Percentiles rank a stretch among this genome's conserved stretches.
phyloP scores from a whole-genome alignment of 2,329 filamentous ascomycete genomes.

The Aspergillus sojae region DNA sequence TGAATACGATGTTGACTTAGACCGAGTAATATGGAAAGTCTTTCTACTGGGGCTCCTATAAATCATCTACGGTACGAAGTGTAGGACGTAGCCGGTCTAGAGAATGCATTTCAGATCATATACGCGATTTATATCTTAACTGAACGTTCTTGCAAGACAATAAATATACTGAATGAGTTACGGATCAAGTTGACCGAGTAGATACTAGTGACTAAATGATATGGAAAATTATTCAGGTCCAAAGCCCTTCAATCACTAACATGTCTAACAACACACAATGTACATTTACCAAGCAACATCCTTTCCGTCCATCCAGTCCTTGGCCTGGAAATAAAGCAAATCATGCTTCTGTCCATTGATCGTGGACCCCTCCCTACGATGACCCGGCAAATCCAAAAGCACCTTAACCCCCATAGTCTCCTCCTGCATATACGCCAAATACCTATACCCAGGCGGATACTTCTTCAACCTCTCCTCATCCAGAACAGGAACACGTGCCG shows the following conservation, averaged over 20 bases:
- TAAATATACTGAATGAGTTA: background rate
- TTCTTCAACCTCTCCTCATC: background rate
- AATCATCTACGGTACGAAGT: too few species aligned
- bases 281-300: background rate
- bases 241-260: too few species aligned
- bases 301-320: background rate
- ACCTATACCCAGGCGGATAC: background rate
- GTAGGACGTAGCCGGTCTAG: too few species aligned
- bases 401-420: background rate
- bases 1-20: too few species aligned
- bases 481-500: background rate
- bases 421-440: background rate
- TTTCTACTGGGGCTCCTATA: too few species aligned
- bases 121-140: background rate
- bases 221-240: too few species aligned
- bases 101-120: background rate
- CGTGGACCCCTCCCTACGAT: background rate
- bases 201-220: too few species aligned
- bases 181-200: too few species aligned
- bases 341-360: background rate
- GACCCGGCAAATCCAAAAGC: background rate
- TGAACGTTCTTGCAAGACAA: accelerated
- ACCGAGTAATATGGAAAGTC: too few species aligned
- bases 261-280: background rate
- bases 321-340: background rate